Evolutionary conservation across 2,329 filamentous ascomycete species (phyloP), one percentile per base, ranked within the genome.

Genomic region (Alternaria arborescens): DNA sequence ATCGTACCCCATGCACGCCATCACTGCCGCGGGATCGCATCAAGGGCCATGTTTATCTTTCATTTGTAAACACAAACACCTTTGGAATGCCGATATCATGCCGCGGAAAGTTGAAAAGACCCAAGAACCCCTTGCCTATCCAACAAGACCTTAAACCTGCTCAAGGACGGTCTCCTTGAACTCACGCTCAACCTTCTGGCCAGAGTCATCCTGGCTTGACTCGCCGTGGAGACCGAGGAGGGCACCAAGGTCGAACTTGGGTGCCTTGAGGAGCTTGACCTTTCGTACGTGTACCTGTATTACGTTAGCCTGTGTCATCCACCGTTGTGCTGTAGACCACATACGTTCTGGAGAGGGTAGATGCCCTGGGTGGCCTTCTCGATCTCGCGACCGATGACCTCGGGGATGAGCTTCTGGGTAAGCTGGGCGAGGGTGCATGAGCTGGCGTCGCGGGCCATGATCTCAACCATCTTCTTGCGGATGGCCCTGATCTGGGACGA

Each of bases 361-460:
- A 99, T 99, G 84, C 95, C 94, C 87, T 97, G 94, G 73, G 94
- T 97, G 69, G 94, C 89, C 90, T 99, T 99, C 90, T 99, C 95
- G 75, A 99, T 99, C 88, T 98, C 95, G 80, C 95, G 94, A 77
- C 95, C 95, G 82, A 99, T 98, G 75, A 98, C 95, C 87, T 99
- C 95, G 71, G 95, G 95, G 81, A 99, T 98, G 78, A 99, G 89
- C 91, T 99, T 99, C 82, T 92, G 92, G 80, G 93, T 97, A 77
- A 99, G 90, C 88, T 98, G 94, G 77, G 92, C 90, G 72, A 99
- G 89, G 70, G 93, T 97, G 89, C 93, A 97, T 86, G 88, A 92
- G 76, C 91, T 88, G 68, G 95, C 95, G 88, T 99, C 95, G 77
- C 94, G 91, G 84, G 92, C 89, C 84, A 99, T 98, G 85, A 99